Evolutionary conservation across 2,329 filamentous ascomycete genomes (phyloP).

Genomic region (Scedosporium aurantiacum): DNA sequence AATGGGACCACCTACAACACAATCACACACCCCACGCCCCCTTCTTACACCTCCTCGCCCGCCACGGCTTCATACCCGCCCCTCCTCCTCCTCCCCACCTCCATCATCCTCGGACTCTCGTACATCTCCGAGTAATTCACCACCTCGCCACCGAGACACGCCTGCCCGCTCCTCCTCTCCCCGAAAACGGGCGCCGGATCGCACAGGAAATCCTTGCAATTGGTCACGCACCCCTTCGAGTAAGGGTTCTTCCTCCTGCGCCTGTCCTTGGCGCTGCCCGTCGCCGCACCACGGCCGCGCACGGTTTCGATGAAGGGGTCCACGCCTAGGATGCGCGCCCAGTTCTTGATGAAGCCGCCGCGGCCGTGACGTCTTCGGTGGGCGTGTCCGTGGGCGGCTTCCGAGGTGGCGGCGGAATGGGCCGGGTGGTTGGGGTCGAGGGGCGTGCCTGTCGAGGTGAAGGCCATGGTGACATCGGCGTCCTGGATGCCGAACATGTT

Average conservation of each 20-base stretch:
- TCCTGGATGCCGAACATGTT: constrained; percentile 78
- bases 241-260: constrained; percentile 67
- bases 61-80: constrained; percentile 54
- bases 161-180: constrained; percentile 60
- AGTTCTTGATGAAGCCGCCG: constrained; percentile 61
- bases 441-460: constrained; percentile 68
- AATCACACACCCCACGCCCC: neutral
- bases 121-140: constrained; percentile 88
- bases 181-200: constrained; percentile 77
- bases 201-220: constrained; percentile 95
- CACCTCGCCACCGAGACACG: constrained; percentile 63
- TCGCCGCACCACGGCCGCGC: constrained; percentile 65
- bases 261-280: constrained; percentile 26
- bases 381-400: constrained; percentile 24
- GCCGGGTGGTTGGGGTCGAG: constrained; percentile 57
- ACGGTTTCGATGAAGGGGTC: constrained; percentile 92
- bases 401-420: constrained; percentile 37
- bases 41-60: constrained; percentile 40
- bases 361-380: constrained; percentile 33
- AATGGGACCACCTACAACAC: neutral
- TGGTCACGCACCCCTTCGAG: constrained; percentile 69
- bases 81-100: constrained; percentile 34
- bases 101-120: constrained; percentile 66
- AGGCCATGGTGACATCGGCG: constrained; percentile 55
- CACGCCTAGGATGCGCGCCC: constrained; percentile 76